Evolutionary conservation across 768 basidiomycete species (phyloP).

Genomic region (Lepiota venenata): DNA sequence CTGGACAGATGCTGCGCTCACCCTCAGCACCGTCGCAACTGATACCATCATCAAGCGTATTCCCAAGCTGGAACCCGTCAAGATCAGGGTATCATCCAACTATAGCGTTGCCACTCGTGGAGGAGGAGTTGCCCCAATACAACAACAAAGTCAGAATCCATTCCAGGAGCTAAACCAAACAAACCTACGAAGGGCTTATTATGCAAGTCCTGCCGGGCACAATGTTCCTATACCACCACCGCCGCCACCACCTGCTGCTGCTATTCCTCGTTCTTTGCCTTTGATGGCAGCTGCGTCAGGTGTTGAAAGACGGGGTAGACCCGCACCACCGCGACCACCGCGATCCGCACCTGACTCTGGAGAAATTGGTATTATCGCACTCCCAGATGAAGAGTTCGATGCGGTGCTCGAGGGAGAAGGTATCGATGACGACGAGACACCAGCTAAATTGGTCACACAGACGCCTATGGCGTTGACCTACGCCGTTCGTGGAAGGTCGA

Average conservation of each 20-base stretch:
- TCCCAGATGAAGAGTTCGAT: neutral
- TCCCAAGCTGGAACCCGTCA: conserved; percentile 29
- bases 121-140: neutral
- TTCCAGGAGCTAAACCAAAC: too few relatives aligned
- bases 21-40: conserved; percentile 47
- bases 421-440: conserved; percentile 7
- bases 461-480: conserved; percentile 52
- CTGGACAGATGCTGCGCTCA: conserved; percentile 49
- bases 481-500: conserved; percentile 44
- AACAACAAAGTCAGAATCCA: conserved; percentile 9
- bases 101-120: conserved; percentile 3
- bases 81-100: conserved; percentile 21
- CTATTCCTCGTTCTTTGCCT: neutral
- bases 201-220: too few relatives aligned
- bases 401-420: neutral
- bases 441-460: conserved; percentile 44
- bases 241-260: neutral
- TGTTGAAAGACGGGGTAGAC: neutral
- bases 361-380: neutral
- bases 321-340: neutral
- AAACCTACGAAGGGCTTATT: conserved; percentile 9
- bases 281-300: neutral
- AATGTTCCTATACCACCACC: conserved; percentile 13
- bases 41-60: conserved; percentile 31
- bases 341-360: neutral